Percentiles rank a stretch among this genome's conserved stretches.
Evolutionary conservation across 2,329 filamentous ascomycete species (phyloP).

Genomic region (Zarea fungicola): DNA sequence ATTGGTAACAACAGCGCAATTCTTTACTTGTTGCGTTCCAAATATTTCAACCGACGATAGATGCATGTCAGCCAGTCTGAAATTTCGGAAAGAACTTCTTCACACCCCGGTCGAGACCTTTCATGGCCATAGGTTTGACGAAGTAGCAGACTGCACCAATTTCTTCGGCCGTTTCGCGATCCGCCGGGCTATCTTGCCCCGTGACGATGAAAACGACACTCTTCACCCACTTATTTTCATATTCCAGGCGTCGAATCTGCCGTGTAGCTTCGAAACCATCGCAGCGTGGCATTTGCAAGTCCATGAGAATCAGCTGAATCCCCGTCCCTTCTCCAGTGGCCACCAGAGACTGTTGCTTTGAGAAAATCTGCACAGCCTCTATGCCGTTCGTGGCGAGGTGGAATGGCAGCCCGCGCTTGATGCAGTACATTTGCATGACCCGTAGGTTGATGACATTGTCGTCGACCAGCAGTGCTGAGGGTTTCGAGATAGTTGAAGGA

Average conservation of each 20-base stretch:
- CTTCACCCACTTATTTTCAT: conserved; percentile 11
- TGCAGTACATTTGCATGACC: conserved; percentile 42
- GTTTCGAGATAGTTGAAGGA: conserved; percentile 7
- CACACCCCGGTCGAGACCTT: not conserved
- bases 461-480: conserved; percentile 36
- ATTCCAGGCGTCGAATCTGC: conserved; percentile 22
- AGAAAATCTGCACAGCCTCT: conserved; percentile 34
- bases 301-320: conserved; percentile 24
- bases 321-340: conserved; percentile 11
- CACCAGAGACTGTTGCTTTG: conserved; percentile 16
- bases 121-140: conserved; percentile 3
- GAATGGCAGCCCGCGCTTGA: conserved; percentile 37
- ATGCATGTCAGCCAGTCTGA: no score
- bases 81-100: conserved; percentile 3
- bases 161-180: not conserved
- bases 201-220: conserved; percentile 24
- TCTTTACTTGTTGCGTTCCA: no score
- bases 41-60: no score
- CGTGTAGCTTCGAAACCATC: conserved; percentile 24
- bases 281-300: conserved; percentile 26
- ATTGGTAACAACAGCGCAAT: no score
- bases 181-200: conserved; percentile 21
- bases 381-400: conserved; percentile 37
- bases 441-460: conserved; percentile 45
- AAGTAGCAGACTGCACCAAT: not conserved